Evolutionary conservation across 2,329 filamentous ascomycete genomes (phyloP), one percentile per base, ranked within the genome.

Genomic region (Sporothrix luriei): DNA sequence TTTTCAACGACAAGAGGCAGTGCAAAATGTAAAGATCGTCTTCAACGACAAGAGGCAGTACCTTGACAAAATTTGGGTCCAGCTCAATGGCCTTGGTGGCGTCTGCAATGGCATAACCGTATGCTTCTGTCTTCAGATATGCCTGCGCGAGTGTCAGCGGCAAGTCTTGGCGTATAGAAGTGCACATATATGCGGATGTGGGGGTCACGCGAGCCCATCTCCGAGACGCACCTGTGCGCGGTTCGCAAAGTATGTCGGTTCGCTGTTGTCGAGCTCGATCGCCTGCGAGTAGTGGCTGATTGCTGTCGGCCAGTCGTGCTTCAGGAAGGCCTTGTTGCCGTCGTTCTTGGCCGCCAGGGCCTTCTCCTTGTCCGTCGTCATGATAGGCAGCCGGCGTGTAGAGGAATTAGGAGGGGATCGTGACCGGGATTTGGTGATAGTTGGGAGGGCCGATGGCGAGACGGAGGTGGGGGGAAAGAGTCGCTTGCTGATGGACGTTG

Each of bases 81-180:
- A 98, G 83, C 78, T 97, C 93, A 77, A 98, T 89, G 19, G 95
- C 95, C 80, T 92, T 96, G 68, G 91, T 92, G 43, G 94, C 93
- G 81, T 99, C 95, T 67, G 89, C 85, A 75, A 98, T 91, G 29
- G 95, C 94, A 82, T 94, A 97, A 51, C 95, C 95, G 78, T 94
- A 98, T 24, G 94, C 89, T 80, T 99, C 95, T 51, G 94, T 90
- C 82, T 97, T 98, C 80, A 99, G 94, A 79, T 99, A 87, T 73
- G 92, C 92, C 93, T 97, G 76, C 14, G 40, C n/a, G n/a, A 26
- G 38, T 40, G 67, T 61, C 40, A 51, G 62, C 81, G 84, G 46
- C n/a, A 26, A 6, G 24, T 7, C 21, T 2, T 26, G 26, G 24
- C 11, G 21, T 33, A 38, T 26, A 75, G 21, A 46, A n/a, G 19